Base-by-base conservation (phyloP, 345 rosid species). In the Hibiscus mutabilis region DNA sequence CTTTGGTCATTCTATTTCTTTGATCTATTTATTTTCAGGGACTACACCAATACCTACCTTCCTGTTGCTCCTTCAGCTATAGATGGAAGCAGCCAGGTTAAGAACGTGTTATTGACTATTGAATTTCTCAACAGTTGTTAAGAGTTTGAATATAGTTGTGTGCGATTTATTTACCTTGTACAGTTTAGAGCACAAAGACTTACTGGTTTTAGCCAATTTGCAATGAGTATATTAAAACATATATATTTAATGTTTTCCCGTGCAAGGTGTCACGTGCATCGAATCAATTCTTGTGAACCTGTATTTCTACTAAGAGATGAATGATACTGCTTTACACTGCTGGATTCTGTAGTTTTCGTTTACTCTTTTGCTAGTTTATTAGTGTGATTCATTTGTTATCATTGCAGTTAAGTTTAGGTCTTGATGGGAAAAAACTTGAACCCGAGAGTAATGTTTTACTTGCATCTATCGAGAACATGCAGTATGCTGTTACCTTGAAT, bases 381-480 rank as follows among this genome's bases (percentile, higher is more conserved):
- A 31, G 68, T 18, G 58, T 31, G 24, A 13, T 60, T 56, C 44
- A 8, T 42, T 74, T 44, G 6, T 58, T 8, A 21, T 46, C 72
- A 27, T 75, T 81, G 76, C 86, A 96, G 99, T 51, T 91, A 59
- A 73, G 29, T 67, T 82, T 89, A 74, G 96, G 97, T 75, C 61
- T 87, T 74, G 99, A 96, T 82, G 99, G 99, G 40, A 92, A 85
- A 80, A 96, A 89, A 77, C 80, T 92, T 67, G 99, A 96, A 75
- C 95, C 98, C 42, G 99, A 96, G 84, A 90, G 99, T 77, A 92
- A 96, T 33, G 97, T 96, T 64, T 98, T 92, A 79, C 99, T 89
- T 11, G 99, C 99, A 78, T 96, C 99, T 52, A 96, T 96, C 31
- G 99, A 96, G 85, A 96, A 96, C 79, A 96, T 96, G 99, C 99